Evolutionary conservation across 1,284 basidiomycete species (phyloP).

Genomic region (Laetiporus sulphureus): DNA sequence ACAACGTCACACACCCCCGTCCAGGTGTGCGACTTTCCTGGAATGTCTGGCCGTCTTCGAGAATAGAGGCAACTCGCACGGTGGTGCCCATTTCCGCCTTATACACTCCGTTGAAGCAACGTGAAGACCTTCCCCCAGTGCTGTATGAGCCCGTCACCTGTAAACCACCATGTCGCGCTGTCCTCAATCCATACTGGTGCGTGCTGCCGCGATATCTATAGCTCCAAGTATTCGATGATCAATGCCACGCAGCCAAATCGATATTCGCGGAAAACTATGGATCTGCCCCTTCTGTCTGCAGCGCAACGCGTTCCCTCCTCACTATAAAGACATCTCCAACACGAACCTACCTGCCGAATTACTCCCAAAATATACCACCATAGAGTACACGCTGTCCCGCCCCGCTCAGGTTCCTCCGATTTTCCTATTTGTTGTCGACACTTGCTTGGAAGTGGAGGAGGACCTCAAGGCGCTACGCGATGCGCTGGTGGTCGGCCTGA

Average conservation of each 20-base stretch:
- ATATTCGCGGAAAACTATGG: slow-evolving; percentile 98
- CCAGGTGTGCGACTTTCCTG: slow-evolving; percentile 92
- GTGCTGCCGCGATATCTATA: slow-evolving; percentile 2
- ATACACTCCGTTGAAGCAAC: slow-evolving; percentile 95
- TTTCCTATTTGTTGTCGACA: slow-evolving; percentile 97
- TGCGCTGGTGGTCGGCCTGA: slow-evolving; percentile 89
- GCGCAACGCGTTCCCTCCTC: slow-evolving; percentile 95
- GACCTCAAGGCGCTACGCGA: slow-evolving; percentile 94
- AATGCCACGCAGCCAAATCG: slow-evolving; percentile 74
- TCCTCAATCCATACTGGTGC: slow-evolving; percentile 96
- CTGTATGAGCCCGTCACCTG: slow-evolving; percentile 98
- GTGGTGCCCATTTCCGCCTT: slow-evolving; percentile 97
- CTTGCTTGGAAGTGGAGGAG: slow-evolving; percentile 93
- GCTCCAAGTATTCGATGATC: slow-evolving; percentile 1
- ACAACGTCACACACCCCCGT: slow-evolving; percentile 5
- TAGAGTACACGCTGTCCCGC: slow-evolving; percentile 95
- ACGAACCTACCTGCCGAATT: slow-evolving; percentile 96
- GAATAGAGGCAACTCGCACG: slow-evolving; percentile 95
- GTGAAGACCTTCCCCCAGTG: slow-evolving; percentile 94
- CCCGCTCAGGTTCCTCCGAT: slow-evolving; percentile 91
- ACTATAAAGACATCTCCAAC: slow-evolving; percentile 98
- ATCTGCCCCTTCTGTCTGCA: slow-evolving; percentile 98
- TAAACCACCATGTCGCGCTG: slow-evolving; percentile 95
- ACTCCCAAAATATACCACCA: slow-evolving; percentile 97
- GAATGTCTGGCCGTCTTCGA: slow-evolving; percentile 98